These are phyloP conservation scores for Angomonas desouzai DNA, from an alignment of 208 protist species.

Conservation along the genomic window DNA sequence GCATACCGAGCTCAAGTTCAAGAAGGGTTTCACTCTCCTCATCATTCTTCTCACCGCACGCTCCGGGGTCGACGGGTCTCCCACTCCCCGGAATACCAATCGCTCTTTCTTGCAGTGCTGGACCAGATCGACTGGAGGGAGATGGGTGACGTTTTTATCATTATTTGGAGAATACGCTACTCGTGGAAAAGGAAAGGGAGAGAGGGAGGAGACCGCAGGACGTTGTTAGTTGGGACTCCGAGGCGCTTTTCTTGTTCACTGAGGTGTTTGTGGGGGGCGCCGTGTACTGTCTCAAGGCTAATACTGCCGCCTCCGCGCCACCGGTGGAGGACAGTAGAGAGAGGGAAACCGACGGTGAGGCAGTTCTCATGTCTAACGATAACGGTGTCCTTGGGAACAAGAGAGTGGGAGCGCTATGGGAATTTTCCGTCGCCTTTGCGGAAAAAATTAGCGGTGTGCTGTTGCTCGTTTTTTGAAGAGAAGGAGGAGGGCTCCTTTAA, in stretches of 20 bases:
- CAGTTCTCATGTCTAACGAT: not conserved
- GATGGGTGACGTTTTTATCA: not conserved
- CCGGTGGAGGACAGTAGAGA: not conserved
- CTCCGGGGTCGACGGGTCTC: no score
- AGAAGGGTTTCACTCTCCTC: no score
- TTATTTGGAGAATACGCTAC: not conserved
- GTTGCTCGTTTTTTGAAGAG: not conserved
- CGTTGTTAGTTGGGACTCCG: not conserved
- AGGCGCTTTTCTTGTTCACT: not conserved
- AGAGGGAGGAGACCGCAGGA: not conserved
- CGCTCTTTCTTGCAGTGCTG: not conserved
- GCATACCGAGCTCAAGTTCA: no score
- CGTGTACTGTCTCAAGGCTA: not conserved
- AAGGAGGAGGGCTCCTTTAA: not conserved
- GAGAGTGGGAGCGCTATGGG: no score
- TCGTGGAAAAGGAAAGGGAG: not conserved
- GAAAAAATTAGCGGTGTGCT: not conserved
- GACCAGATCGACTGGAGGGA: not conserved
- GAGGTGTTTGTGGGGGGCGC: not conserved
- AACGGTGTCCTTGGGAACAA: no score
- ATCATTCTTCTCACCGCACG: no score
- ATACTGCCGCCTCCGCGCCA: not conserved
- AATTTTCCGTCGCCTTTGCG: not conserved
- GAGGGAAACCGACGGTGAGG: not conserved
- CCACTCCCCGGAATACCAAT: not conserved